phyloP scores from a whole-genome alignment of 2,329 filamentous ascomycete genomes.

The Neodidymelliopsis sp. region DNA sequence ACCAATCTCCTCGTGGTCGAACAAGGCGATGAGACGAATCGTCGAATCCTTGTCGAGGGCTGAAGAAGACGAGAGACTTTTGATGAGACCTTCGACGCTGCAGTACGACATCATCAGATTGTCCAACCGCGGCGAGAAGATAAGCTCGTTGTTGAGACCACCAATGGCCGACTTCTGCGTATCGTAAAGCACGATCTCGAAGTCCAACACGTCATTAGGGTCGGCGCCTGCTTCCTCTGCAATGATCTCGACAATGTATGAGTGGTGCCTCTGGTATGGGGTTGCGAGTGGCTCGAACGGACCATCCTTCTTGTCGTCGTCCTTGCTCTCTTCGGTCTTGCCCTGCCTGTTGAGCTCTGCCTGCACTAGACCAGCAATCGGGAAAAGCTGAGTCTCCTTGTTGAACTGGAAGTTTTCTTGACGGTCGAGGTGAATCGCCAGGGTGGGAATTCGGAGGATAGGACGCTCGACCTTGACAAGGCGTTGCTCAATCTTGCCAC shows the following conservation, averaged over 20 bases:
- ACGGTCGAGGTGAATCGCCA: constrained; percentile 93
- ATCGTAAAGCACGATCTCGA: constrained; percentile 96
- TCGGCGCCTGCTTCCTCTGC: constrained; percentile 78
- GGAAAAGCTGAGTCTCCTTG: constrained; percentile 95
- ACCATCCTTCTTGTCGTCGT: constrained; percentile 50
- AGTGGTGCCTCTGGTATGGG: constrained; percentile 84
- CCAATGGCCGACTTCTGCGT: constrained; percentile 90
- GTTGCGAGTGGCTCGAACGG: constrained; percentile 77
- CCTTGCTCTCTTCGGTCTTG: constrained; percentile 58
- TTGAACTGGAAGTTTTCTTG: constrained; percentile 89
- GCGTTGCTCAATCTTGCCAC: constrained; percentile 80
- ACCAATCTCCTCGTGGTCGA: constrained; percentile 98
- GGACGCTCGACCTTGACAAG: constrained; percentile 91
- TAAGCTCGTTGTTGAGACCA: constrained; percentile 89
- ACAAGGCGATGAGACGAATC: constrained; percentile 92
- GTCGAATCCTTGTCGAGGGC: constrained; percentile 77
- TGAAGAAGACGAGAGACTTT: constrained; percentile 70
- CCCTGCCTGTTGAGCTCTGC: constrained; percentile 85
- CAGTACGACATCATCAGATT: constrained; percentile 98
- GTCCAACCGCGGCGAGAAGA: constrained; percentile 94
- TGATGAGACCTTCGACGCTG: constrained; percentile 82
- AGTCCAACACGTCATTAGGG: constrained; percentile 81
- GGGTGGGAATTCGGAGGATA: constrained; percentile 87
- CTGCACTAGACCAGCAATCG: constrained; percentile 85
- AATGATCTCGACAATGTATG: constrained; percentile 84